These are phyloP conservation scores for Botrytis hyacinthi DNA, from an alignment of 2,329 filamentous ascomycete species.

Conservation along the genomic window DNA sequence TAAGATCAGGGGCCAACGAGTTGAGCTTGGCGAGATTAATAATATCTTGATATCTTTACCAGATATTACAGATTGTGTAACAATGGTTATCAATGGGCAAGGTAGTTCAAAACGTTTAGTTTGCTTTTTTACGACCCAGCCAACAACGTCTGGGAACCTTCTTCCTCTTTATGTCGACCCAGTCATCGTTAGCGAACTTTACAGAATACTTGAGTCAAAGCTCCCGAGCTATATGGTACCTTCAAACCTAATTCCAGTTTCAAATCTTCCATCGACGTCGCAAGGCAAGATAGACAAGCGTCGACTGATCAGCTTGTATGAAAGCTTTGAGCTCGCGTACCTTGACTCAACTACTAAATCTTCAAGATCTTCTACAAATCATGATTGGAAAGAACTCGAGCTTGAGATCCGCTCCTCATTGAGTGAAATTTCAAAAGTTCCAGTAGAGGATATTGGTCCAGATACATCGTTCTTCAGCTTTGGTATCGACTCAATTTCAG, in stretches of 20 bases:
- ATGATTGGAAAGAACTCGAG: constrained; percentile 56
- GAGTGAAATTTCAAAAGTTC: constrained; percentile 33
- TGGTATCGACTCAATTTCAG: constrained; percentile 80
- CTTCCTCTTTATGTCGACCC: constrained; percentile 41
- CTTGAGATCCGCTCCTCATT: constrained; percentile 48
- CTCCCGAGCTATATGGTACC: constrained; percentile 81
- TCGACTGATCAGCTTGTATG: constrained; percentile 50
- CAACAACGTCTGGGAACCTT: constrained; percentile 17
- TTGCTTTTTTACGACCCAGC: constrained; percentile 63
- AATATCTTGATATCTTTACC: constrained; percentile 54
- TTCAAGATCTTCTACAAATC: constrained; percentile 23
- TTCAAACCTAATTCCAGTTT: constrained; percentile 67
- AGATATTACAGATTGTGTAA: constrained; percentile 60
- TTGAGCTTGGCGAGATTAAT: constrained; percentile 77
- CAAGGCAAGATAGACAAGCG: constrained; percentile 72
- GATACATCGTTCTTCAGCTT: constrained; percentile 74
- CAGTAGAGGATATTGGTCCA: constrained; percentile 50
- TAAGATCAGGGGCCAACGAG: constrained; percentile 76
- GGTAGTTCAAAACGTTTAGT: constrained; percentile 54
- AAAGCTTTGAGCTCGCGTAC: constrained; percentile 44
- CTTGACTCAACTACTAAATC: constrained; percentile 42
- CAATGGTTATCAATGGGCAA: constrained; percentile 52
- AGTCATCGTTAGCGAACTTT: constrained; percentile 48
- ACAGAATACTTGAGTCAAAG: constrained; percentile 50
- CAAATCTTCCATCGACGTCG: constrained; percentile 65